Evolutionary conservation across 805 yeast genomes (phyloP), one percentile per base, ranked within the genome.

Genomic region (Myxozyma lipomycoides): DNA sequence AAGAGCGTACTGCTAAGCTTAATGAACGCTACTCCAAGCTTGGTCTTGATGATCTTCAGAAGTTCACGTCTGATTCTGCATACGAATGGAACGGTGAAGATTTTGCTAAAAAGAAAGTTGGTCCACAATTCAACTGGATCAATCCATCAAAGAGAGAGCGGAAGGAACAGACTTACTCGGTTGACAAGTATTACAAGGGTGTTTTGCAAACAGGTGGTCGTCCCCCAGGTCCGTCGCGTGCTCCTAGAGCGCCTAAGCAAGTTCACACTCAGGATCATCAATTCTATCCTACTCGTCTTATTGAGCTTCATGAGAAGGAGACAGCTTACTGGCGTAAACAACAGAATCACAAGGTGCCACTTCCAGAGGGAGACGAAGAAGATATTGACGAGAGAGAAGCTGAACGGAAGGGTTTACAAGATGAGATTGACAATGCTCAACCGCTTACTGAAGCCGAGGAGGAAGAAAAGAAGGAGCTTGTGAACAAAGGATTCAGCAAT

Each of bases 51-150:
- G 98, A 93, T 64, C 73, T 93, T 45, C 97, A 91, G 65, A 87
- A 86, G 64, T 90, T 90, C 62, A 84, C 93, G 9, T 84, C 88
- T 5, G 95, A 88, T 58, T 83, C 84, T 22, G 93, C 96, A 0
- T 91, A 91, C 67, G 96, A 90, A 68, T 91, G 98, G 98, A 89
- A 93, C 63, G 98, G 98, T 17, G 77, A 83, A 60, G 83, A 85
- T 61, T 84, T 83, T 66, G 89, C 91, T 54, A 72, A 68, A 51
- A 59, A 64, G 26, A 61, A 64, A 48, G 56, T 58, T 30, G 61
- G 64, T 21, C 51, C 52, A 34, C 62, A 61, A 19, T 78, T 81
- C 50, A 75, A 76, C 21, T 86, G 95, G 91, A 83, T 90, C 58
- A 83, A 86, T 50, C 95, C 95, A 3, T 79, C 93, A 1, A 88